These are phyloP conservation scores for Tetracladium maxilliforme DNA, from an alignment of 2,329 filamentous ascomycete species.

Conservation along the genomic window DNA sequence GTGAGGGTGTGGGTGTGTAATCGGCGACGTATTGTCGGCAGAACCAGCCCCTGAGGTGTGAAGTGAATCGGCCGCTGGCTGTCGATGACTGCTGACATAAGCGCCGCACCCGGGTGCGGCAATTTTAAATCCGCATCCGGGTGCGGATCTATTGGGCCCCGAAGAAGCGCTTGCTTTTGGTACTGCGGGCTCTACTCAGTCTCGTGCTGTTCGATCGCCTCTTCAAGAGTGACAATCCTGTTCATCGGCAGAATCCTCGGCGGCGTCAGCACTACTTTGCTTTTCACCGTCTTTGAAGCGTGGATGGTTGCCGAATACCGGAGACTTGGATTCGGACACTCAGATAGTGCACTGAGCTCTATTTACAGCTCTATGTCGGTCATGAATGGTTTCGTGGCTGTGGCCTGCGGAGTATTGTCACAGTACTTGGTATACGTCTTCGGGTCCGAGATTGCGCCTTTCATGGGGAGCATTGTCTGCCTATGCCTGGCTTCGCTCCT, in stretches of 20 bases:
- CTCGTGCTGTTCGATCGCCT: slow-evolving; percentile 35
- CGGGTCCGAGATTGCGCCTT: slow-evolving; percentile 34
- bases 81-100: too few relatives aligned
- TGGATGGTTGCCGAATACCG: slow-evolving; percentile 47
- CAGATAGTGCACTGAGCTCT: slow-evolving; percentile 25
- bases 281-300: slow-evolving; percentile 44
- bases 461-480: slow-evolving; percentile 27
- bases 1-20: too few relatives aligned
- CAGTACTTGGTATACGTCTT: slow-evolving; percentile 31
- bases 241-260: slow-evolving; percentile 37
- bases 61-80: too few relatives aligned
- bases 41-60: too few relatives aligned
- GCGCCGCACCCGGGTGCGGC: too few relatives aligned
- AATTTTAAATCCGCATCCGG: too few relatives aligned
- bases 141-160: too few relatives aligned
- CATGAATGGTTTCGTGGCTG: slow-evolving; percentile 39
- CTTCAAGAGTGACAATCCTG: slow-evolving; percentile 24
- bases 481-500: slow-evolving; percentile 25
- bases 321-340: slow-evolving; percentile 24
- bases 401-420: slow-evolving; percentile 33
- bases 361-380: slow-evolving; percentile 38
- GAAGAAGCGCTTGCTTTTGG: slow-evolving; percentile 33
- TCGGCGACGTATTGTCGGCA: too few relatives aligned
- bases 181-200: slow-evolving; percentile 38
- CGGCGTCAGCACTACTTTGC: slow-evolving; percentile 37